A percentile compares a stretch with the other conserved stretches of the same genome.
Evolutionary conservation across 177 flowering plant genomes (phyloP).

Genomic region (Vitis hybrid): DNA sequence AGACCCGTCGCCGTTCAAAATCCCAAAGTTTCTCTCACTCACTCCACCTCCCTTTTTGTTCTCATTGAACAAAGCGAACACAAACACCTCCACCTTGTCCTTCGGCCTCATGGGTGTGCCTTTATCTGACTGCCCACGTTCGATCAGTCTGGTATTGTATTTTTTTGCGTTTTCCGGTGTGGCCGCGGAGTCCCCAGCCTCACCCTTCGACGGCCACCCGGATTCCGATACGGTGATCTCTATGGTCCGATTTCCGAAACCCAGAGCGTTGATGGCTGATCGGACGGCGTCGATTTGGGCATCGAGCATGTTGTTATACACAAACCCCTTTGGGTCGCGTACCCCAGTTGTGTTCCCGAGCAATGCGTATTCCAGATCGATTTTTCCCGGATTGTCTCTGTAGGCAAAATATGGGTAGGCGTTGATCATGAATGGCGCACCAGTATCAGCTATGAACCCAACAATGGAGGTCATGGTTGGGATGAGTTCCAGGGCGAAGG

Average conservation of each 20-base stretch:
- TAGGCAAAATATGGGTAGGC: conserved; percentile 78
- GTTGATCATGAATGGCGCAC: conserved; percentile 64
- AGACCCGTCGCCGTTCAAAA: conserved; percentile 53
- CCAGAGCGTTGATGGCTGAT: conserved; percentile 44
- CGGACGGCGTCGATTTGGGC: conserved; percentile 59
- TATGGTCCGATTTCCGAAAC: conserved; percentile 38
- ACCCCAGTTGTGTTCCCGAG: conserved; percentile 40
- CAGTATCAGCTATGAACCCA: conserved; percentile 41
- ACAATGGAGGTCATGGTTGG: conserved; percentile 38
- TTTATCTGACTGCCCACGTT: conserved; percentile 33
- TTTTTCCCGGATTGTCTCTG: conserved; percentile 38
- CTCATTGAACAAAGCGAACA: conserved; percentile 74
- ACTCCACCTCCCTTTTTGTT: conserved; percentile 49
- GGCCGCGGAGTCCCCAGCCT: conserved; percentile 32
- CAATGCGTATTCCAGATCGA: conserved; percentile 46
- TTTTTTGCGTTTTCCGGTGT: conserved; percentile 50
- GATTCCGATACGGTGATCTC: conserved; percentile 51
- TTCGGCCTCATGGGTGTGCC: conserved; percentile 68
- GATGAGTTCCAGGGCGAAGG: conserved; percentile 33
- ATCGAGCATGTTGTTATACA: conserved; percentile 62
- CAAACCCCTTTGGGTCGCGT: conserved; percentile 42
- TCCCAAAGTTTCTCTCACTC: conserved; percentile 68
- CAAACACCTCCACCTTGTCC: conserved; percentile 36
- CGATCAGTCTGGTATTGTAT: conserved; percentile 50
- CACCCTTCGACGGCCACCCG: conserved; percentile 79